phyloP scores from a whole-genome alignment of 192 early-diverging fungal genomes.

The Backusella macrospora region DNA sequence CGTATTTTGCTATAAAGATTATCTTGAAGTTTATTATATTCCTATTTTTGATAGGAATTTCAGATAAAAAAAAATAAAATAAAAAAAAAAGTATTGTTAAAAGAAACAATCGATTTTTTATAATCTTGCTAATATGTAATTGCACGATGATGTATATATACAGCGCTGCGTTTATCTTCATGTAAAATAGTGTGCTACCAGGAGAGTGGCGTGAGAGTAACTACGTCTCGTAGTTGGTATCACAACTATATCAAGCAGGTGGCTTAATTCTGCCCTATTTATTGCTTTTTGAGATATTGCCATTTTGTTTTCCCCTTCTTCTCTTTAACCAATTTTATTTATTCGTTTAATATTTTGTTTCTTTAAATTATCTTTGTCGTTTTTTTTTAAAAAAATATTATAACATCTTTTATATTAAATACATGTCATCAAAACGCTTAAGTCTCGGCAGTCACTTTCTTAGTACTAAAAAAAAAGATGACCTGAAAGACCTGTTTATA shows the following conservation, averaged over 20 bases:
- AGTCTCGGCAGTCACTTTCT: constrained; percentile 27
- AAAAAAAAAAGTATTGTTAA: too few relatives aligned
- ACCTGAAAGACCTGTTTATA: constrained; percentile 42
- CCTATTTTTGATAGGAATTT: not conserved
- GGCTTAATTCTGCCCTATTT: not conserved
- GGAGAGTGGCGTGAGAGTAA: constrained; percentile 10
- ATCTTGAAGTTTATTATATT: not conserved
- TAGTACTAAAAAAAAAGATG: constrained; percentile 32
- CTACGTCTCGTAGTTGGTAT: not conserved
- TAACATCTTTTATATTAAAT: not conserved
- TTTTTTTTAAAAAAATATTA: not conserved
- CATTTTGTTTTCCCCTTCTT: not conserved
- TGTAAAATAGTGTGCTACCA: not conserved
- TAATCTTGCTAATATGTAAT: not conserved
- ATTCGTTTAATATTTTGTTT: not conserved
- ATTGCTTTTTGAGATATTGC: not conserved
- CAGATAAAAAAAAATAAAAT: not conserved
- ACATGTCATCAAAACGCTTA: constrained; percentile 20
- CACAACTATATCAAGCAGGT: not conserved
- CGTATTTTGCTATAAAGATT: not conserved
- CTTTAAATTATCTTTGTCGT: not conserved
- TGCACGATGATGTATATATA: not conserved
- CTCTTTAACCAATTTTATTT: not conserved
- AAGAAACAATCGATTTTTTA: not conserved
- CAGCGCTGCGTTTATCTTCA: not conserved